Conservation (phyloP, 2,329 filamentous ascomycete genomes). For the Ophiocordyceps polyrhachis-furcata region DNA sequence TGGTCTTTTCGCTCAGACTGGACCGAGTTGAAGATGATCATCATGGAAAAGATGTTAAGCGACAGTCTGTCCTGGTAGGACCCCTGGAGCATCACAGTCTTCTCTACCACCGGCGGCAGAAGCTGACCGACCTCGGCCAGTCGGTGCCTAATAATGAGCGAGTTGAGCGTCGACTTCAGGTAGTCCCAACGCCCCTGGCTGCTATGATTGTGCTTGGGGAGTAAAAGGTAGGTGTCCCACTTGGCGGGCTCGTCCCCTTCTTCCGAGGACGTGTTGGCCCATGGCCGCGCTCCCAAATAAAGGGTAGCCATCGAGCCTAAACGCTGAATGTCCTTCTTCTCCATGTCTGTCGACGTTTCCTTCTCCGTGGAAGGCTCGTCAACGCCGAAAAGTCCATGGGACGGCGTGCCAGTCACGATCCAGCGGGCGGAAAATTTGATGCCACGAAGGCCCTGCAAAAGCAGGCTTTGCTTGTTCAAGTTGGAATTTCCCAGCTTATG, state of each 20-base stretch:
- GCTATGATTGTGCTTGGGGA: conserved; percentile 29
- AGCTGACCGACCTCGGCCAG: conserved; percentile 49
- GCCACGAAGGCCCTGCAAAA: conserved; percentile 30
- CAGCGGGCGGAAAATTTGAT: conserved; percentile 56
- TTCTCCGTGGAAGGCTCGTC: conserved; percentile 6
- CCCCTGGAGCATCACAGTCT: conserved; percentile 55
- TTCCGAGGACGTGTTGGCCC: conserved; percentile 42
- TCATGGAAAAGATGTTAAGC: conserved; percentile 68
- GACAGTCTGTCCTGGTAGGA: conserved; percentile 72
- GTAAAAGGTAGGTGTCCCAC: conserved; percentile 58
- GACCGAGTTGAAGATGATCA: conserved; percentile 70
- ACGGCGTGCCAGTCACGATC: conserved; percentile 83
- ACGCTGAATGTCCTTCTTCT: conserved; percentile 45
- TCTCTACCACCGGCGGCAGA: conserved; percentile 56
- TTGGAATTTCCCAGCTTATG: conserved; percentile 59
- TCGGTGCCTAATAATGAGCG: conserved; percentile 64
- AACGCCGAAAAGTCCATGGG: conserved; percentile 62
- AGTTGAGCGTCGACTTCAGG: conserved; percentile 52
- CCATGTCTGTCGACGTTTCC: conserved; percentile 26
- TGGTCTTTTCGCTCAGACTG: conserved; percentile 68
- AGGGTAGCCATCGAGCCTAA: conserved; percentile 46
- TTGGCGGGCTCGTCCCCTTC: conserved; percentile 39
- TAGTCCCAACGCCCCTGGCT: conserved; percentile 40
- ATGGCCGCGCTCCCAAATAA: conserved; percentile 62
- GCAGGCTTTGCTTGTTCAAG: conserved; percentile 32